These are phyloP conservation scores for Bolboschoenus planiculmis DNA, from an alignment of 176 grass and related monocot species.

Conservation along the genomic window DNA sequence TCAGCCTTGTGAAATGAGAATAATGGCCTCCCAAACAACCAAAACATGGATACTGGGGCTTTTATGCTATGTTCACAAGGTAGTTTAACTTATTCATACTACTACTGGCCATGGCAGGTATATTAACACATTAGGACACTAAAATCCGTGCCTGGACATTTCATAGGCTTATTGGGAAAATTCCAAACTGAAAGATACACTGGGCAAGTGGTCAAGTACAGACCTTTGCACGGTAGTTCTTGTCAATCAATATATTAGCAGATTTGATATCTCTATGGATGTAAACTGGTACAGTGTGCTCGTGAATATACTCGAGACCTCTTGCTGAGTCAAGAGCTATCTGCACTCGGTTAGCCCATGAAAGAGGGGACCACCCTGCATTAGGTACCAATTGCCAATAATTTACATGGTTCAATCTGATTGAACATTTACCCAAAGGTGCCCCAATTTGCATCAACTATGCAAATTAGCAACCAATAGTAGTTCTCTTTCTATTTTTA, in stretches of 20 bases:
- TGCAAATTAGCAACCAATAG: neutral
- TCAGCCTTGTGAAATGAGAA: neutral
- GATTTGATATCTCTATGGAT: slow-evolving; percentile 98
- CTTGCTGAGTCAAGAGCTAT: slow-evolving; percentile 96
- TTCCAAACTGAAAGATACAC: neutral
- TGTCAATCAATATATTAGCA: slow-evolving; percentile 96
- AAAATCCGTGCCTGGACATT: neutral
- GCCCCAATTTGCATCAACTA: neutral
- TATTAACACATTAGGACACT: neutral
- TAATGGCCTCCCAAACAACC: neutral
- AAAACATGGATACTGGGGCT: neutral
- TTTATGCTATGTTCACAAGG: neutral
- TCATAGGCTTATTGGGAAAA: neutral
- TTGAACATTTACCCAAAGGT: neutral
- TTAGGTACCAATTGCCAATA: neutral
- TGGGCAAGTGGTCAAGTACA: neutral
- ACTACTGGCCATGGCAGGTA: neutral
- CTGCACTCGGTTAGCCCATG: slow-evolving; percentile 75
- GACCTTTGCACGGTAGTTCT: slow-evolving; percentile 81
- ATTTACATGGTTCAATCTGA: slow-evolving; percentile 19
- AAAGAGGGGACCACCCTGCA: slow-evolving; percentile 56
- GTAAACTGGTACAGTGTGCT: slow-evolving; percentile 94
- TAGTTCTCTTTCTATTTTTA: neutral
- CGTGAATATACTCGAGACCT: slow-evolving; percentile 95
- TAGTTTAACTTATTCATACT: too few species aligned